These are phyloP conservation scores for Wallacemonas sp. DNA, from an alignment of 208 protist species.

Conservation along the genomic window DNA sequence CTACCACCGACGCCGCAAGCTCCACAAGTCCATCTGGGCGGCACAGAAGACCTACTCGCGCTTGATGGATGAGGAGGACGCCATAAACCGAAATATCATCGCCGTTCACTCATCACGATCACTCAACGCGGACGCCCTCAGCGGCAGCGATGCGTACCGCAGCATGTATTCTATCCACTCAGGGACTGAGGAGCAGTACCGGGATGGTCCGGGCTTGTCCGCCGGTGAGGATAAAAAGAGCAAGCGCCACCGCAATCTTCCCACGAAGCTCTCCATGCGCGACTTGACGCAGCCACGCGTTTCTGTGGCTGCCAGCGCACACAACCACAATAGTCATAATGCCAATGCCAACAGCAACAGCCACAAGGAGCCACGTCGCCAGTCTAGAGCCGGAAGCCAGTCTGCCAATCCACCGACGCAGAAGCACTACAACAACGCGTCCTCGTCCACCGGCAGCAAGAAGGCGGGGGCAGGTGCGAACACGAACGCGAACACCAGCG, in stretches of 20 bases:
- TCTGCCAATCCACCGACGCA: neutral
- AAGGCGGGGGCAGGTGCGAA: neutral
- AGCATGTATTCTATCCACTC: conserved; percentile 13
- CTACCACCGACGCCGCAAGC: neutral
- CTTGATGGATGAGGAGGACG: neutral
- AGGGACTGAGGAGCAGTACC: neutral
- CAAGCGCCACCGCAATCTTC: neutral
- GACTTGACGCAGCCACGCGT: conserved; percentile 9
- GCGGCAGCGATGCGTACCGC: neutral
- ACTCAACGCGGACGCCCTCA: neutral
- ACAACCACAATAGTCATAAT: no score
- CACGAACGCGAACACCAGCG: neutral
- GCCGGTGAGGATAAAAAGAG: neutral
- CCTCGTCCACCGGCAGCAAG: neutral
- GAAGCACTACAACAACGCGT: neutral
- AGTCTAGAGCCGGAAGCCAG: neutral
- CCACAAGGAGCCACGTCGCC: neutral
- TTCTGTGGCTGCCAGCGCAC: neutral
- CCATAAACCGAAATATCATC: neutral
- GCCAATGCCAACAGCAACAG: neutral
- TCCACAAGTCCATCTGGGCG: neutral
- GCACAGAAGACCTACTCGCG: conserved; percentile 6
- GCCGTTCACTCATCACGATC: neutral
- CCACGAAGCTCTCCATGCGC: conserved; percentile 9
- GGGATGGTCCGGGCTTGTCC: neutral